Evolutionary conservation across 164 flowering plant species (phyloP).

Genomic region (Aristolochia californica): DNA sequence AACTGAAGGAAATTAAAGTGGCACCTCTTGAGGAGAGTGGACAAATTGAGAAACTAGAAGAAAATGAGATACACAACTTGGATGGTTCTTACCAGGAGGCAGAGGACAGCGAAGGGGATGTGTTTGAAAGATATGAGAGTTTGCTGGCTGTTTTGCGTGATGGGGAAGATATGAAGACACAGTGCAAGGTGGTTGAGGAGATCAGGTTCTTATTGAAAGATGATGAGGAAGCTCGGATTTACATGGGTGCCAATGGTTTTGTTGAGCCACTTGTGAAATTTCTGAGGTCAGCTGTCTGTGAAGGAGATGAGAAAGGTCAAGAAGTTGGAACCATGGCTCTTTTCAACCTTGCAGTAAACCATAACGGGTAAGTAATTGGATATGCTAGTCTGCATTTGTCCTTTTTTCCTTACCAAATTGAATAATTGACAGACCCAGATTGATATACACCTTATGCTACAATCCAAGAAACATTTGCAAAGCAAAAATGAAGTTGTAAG

Average conservation of each 20-base stretch:
- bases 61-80: slow-evolving; percentile 20
- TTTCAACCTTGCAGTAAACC: slow-evolving; percentile 92
- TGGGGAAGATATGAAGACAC: slow-evolving; percentile 33
- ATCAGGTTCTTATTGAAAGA: slow-evolving; percentile 71
- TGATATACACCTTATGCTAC: not conserved
- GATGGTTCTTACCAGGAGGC: slow-evolving; percentile 15
- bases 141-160: slow-evolving; percentile 39
- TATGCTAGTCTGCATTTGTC: not conserved
- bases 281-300: slow-evolving; percentile 44
- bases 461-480: not conserved
- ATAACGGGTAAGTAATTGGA: slow-evolving; percentile 54
- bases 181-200: slow-evolving; percentile 60
- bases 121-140: slow-evolving; percentile 38
- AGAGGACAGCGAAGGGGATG: slow-evolving; percentile 20
- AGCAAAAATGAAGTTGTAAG: too few relatives aligned
- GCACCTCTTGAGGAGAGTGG: slow-evolving; percentile 63
- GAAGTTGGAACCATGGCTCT: slow-evolving; percentile 94
- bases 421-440: not conserved
- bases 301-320: slow-evolving; percentile 45
- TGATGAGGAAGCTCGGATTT: slow-evolving; percentile 84
- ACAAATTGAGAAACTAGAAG: slow-evolving; percentile 38
- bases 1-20: slow-evolving; percentile 62
- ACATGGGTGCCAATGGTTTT: slow-evolving; percentile 90
- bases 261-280: slow-evolving; percentile 68
- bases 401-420: not conserved